phyloP scores from a whole-genome alignment of 1,284 basidiomycete species.

The Ganoderma sinense region DNA sequence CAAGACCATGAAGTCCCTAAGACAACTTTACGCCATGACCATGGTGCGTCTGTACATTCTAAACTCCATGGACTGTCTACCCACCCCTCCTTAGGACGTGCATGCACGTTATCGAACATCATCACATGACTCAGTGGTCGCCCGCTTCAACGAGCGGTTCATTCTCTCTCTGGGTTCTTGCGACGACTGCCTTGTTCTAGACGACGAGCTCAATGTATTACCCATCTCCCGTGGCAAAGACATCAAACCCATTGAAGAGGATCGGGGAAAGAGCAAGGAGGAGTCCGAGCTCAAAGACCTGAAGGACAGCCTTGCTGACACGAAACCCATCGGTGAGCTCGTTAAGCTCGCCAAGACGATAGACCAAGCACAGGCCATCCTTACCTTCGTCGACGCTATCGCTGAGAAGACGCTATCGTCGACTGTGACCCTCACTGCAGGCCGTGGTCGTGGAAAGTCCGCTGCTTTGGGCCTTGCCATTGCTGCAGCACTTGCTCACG shows the following conservation, averaged over 20 bases:
- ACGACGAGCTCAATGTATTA: constrained; percentile 98
- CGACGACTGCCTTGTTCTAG: constrained; percentile 91
- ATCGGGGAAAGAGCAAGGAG: constrained; percentile 58
- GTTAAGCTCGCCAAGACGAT: constrained; percentile 93
- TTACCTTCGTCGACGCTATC: constrained; percentile 94
- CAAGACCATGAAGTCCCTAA: constrained; percentile 94
- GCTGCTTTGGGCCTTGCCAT: constrained; percentile 95
- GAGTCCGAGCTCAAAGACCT: constrained; percentile 82
- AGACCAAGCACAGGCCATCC: constrained; percentile 91
- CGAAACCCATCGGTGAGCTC: constrained; percentile 90
- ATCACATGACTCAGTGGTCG: constrained; percentile 89
- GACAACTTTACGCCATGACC: constrained; percentile 94
- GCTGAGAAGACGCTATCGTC: constrained; percentile 93
- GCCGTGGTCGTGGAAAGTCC: constrained; percentile 96
- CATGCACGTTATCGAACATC: constrained; percentile 93
- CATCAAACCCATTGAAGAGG: constrained; percentile 77
- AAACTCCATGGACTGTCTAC: background rate
- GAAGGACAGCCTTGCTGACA: constrained; percentile 83
- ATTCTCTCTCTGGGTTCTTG: constrained; percentile 93
- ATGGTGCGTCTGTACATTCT: constrained; percentile 64
- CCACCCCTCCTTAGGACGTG: constrained; percentile 74
- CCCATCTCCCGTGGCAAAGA: constrained; percentile 98
- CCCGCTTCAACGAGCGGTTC: constrained; percentile 99
- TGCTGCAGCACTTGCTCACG: constrained; percentile 92
- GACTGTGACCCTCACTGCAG: constrained; percentile 95